Base-by-base conservation (phyloP, 805 yeast genomes). In the Ogataea pignaliae region DNA sequence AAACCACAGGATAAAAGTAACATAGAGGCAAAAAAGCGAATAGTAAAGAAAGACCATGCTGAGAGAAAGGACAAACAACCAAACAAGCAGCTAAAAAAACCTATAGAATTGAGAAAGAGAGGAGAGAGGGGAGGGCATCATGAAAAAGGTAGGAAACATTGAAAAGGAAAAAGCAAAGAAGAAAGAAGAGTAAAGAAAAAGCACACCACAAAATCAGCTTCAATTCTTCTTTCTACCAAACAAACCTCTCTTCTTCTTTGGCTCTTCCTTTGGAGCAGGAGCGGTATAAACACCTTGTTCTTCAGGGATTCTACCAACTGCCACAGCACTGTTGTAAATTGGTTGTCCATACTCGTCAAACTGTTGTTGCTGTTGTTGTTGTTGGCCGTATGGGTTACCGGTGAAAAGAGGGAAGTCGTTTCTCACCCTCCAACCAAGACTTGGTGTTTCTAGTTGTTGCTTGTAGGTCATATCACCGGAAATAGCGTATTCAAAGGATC, bases 401-500 rank as follows among this genome's bases (percentile, higher is more conserved):
- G 71, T 68, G 52, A 71, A 76, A 61, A 69, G 67, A 31, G 79
- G 84, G 77, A 85, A 88, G 64, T 79, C 85, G 52, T 85, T 76
- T 70, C 97, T 79, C 10, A 88, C 87, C 43, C 85, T 80, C 84
- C 95, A 90, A 13, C 97, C 98, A 36, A 85, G 74, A 15, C 79
- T 71, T 8, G 78, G 78, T 3, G 90, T 74, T 65, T 90, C 97
- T 57, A 88, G 72, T 56, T 86, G 88, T 45, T 88, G 93, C 42
- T 83, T 80, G 70, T 86, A 84, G 11, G 78, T 65, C 45, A 75
- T 68, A 64, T 93, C 99, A 41, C 96, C 96, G 7, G 96, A 88
- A 51, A 93, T 89, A 33, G 97, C 83, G 61, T 84, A 93, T 70
- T 93, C 98, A 66, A 93, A 93, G 5, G 87, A 75, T 55, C 98